These are phyloP conservation scores for bread wheat (Triticum aestivum) DNA, from an alignment of 176 grass and related monocot genomes.

Conservation along the genomic window IWGSC_CS_RefSeq_v2.1 NC_057811.1:431162171-431162670, in stretches of 20 bases:
- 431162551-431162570: not conserved
- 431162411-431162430: not conserved
- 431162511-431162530: not conserved
- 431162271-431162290: no score
- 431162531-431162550: not conserved
- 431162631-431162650: not conserved
- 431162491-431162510: slow-evolving; percentile 21
- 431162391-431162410: not conserved
- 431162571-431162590: not conserved
- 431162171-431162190: no score
- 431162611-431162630: not conserved
- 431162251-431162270: no score
- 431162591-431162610: not conserved
- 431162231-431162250: not conserved
- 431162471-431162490: not conserved
- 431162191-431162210: not conserved
- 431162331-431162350: not conserved
- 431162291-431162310: no score
- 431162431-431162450: not conserved
- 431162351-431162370: not conserved
- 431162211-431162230: not conserved
- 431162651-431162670: not conserved
- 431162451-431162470: not conserved
- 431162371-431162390: not conserved
- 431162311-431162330: not conserved